Evolutionary conservation across 2,329 filamentous ascomycete species (phyloP).

Genomic region (Microsporum ferrugineum): DNA sequence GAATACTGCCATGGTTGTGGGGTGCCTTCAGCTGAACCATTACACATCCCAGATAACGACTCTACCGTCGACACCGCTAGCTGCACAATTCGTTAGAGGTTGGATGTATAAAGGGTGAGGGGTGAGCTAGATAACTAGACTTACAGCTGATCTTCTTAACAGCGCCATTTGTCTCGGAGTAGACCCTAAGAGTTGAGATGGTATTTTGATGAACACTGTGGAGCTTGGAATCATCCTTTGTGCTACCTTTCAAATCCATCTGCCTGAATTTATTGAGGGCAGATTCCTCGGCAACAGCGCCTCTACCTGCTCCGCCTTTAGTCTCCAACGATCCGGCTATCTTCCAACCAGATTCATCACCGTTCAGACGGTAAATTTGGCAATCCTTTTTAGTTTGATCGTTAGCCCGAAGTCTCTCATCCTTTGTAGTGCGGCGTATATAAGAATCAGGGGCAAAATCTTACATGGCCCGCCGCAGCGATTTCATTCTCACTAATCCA

Average conservation of each 20-base stretch:
- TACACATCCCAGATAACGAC: conserved; percentile 67
- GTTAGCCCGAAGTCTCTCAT: background rate
- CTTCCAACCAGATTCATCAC: conserved; percentile 69
- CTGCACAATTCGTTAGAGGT: conserved; percentile 33
- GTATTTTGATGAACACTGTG: conserved; percentile 97
- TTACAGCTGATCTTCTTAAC: conserved; percentile 80
- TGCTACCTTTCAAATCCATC: conserved; percentile 95
- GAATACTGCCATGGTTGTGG: background rate
- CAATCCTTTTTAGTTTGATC: conserved; percentile 40
- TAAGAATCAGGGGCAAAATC: conserved; percentile 12
- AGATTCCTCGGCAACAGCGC: conserved; percentile 66
- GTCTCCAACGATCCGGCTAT: conserved; percentile 68
- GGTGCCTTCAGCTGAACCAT: background rate
- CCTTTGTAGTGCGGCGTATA: background rate
- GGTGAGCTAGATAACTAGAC: conserved; percentile 22
- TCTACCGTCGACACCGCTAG: conserved; percentile 71
- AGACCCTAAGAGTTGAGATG: conserved; percentile 71
- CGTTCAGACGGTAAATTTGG: conserved; percentile 82
- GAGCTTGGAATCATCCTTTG: conserved; percentile 82
- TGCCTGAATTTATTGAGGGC: conserved; percentile 97
- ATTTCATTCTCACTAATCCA: conserved; percentile 91
- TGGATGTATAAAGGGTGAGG: conserved; percentile 8
- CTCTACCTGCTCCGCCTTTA: conserved; percentile 51
- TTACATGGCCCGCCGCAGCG: conserved; percentile 78
- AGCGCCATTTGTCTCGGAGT: conserved; percentile 51